Conservation (phyloP, 2,329 filamentous ascomycete species). For the Fusarium tricinctum region DNA sequence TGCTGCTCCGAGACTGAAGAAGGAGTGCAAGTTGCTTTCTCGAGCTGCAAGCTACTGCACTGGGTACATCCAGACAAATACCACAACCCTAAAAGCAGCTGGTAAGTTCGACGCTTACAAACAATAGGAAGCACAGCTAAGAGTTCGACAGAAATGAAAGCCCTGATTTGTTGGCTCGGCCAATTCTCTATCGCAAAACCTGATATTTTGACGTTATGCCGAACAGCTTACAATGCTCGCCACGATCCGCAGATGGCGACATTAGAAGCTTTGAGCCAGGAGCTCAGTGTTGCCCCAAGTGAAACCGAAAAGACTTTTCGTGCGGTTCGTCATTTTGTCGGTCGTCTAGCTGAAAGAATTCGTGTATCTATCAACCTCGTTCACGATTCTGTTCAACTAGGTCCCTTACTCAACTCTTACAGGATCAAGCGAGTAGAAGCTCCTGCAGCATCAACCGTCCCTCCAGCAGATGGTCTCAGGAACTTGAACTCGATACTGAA, state of each 20-base stretch:
- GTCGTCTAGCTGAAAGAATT: conserved; percentile 60
- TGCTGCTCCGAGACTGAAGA: conserved; percentile 40
- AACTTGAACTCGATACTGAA: conserved; percentile 52
- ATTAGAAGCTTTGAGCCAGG: conserved; percentile 25
- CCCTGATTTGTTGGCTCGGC: conserved; percentile 29
- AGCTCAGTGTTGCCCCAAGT: conserved; percentile 1
- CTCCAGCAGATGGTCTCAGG: conserved; percentile 48
- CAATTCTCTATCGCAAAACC: conserved; percentile 3
- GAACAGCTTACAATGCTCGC: conserved; percentile 34
- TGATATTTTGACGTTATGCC: conserved; percentile 16
- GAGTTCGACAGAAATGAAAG: background rate
- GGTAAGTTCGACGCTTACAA: too few species aligned
- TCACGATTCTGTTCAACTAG: conserved; percentile 50
- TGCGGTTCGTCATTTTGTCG: conserved; percentile 58
- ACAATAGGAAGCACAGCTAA: conserved; percentile 6
- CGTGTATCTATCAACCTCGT: conserved; percentile 57
- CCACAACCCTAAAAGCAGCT: background rate
- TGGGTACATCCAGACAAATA: conserved; percentile 9
- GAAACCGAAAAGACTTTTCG: conserved; percentile 42
- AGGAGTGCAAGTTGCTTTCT: conserved; percentile 38
- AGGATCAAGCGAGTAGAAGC: conserved; percentile 45
- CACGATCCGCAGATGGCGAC: conserved; percentile 36
- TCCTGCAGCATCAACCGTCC: conserved; percentile 29
- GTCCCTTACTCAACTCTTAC: conserved; percentile 52
- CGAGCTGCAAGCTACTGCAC: conserved; percentile 34